Evolutionary conservation across 73 alveolate genomes (phyloP).

Genomic region (Stentor coeruleus): DNA sequence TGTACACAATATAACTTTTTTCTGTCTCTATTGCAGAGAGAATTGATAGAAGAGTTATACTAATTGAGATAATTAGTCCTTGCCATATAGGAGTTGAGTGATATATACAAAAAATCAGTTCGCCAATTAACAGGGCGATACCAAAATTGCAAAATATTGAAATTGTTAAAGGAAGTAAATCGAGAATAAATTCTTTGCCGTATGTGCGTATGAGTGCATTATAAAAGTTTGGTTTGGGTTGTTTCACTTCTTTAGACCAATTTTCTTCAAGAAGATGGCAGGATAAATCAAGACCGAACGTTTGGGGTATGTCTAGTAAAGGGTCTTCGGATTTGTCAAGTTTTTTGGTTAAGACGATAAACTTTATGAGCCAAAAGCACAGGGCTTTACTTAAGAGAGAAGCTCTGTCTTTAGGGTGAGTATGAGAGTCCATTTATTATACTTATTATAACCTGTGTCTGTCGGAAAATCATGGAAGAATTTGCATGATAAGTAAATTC

Average conservation of each 20-base stretch:
- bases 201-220: background rate
- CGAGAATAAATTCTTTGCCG: background rate
- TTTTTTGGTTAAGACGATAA: background rate
- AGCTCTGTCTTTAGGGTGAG: background rate
- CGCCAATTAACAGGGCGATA: background rate
- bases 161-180: background rate
- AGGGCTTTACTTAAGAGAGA: background rate
- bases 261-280: background rate
- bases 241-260: background rate
- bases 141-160: background rate
- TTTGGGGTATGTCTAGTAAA: background rate
- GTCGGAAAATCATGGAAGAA: too few species aligned
- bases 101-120: too few species aligned
- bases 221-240: background rate
- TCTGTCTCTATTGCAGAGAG: background rate
- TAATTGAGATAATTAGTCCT: background rate
- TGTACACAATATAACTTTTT: too few species aligned
- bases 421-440: background rate
- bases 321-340: background rate
- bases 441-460: too few species aligned
- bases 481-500: too few species aligned
- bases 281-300: background rate
- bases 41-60: background rate
- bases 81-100: too few species aligned
- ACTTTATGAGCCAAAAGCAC: background rate